Percentiles rank a stretch among this genome's conserved stretches.
These are phyloP conservation scores for Lindgomyces ingoldianus DNA, from an alignment of 495 filamentous ascomycete genomes.

Conservation along the genomic window DNA sequence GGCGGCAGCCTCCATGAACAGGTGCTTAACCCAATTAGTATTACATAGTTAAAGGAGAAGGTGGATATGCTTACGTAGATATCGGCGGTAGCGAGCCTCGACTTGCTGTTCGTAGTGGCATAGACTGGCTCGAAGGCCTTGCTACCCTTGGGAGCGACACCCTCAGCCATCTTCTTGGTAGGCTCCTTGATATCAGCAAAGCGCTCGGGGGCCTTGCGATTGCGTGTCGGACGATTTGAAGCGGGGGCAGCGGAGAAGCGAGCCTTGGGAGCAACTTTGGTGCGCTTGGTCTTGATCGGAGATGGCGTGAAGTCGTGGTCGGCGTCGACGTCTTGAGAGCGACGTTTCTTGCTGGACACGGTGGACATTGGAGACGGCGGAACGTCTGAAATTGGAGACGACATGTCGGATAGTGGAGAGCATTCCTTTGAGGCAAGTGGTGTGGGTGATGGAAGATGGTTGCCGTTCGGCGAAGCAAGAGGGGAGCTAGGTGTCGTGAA, in stretches of 20 bases:
- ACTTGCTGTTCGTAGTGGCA: constrained; percentile 57
- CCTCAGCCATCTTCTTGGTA: constrained; percentile 8
- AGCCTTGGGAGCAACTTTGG: neutral
- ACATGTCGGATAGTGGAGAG: neutral
- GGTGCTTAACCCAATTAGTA: neutral
- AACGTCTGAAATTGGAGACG: neutral
- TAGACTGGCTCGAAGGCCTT: constrained; percentile 48
- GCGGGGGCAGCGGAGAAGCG: neutral
- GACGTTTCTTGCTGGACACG: neutral
- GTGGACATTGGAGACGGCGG: neutral
- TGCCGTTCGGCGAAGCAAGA: neutral
- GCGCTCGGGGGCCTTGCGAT: constrained; percentile 19
- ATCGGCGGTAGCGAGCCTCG: constrained; percentile 56
- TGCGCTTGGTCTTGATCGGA: neutral
- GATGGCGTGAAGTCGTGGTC: neutral
- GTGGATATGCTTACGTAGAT: constrained; percentile 54
- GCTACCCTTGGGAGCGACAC: constrained; percentile 27
- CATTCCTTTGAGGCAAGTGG: too few species aligned
- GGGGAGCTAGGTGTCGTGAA: neutral
- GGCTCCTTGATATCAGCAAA: constrained; percentile 5
- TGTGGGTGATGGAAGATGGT: too few species aligned
- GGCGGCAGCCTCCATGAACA: constrained; percentile 35
- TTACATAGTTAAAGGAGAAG: neutral
- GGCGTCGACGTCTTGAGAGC: neutral
- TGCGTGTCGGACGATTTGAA: constrained; percentile 6